Percentiles rank a stretch among this genome's conserved stretches.
phyloP scores from a whole-genome alignment of 371 early-diverging fungal genomes.

The Cladochytrium tenue region DNA sequence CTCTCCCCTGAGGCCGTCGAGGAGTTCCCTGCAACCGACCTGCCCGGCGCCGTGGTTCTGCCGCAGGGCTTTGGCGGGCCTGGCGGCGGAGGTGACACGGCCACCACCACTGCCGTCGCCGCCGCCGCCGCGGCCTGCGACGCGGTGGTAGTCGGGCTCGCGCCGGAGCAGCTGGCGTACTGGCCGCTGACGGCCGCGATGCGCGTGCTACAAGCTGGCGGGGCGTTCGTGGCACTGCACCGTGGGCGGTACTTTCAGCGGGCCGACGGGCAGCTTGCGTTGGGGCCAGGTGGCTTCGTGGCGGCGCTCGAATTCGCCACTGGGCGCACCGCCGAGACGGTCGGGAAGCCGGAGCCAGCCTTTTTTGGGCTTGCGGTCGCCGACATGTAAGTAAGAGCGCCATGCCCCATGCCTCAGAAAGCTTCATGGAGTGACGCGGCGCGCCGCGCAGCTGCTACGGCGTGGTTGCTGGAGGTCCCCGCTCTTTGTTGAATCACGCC shows the following conservation, averaged over 20 bases:
- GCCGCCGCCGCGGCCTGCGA: not conserved
- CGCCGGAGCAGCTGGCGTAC: slow-evolving; percentile 76
- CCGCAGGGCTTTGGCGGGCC: too few relatives aligned
- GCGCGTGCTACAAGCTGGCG: slow-evolving; percentile 48
- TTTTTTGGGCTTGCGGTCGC: slow-evolving; percentile 76
- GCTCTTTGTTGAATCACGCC: slow-evolving; percentile 1
- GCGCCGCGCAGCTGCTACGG: too few relatives aligned
- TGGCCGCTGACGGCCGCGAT: slow-evolving; percentile 70
- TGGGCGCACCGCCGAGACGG: slow-evolving; percentile 63
- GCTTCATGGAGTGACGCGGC: too few relatives aligned
- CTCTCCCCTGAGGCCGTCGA: slow-evolving; percentile 71
- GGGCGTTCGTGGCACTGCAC: slow-evolving; percentile 74
- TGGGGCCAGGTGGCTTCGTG: slow-evolving; percentile 88
- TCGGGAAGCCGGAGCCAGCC: slow-evolving; percentile 78
- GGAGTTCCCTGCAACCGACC: slow-evolving; percentile 65
- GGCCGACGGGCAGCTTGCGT: slow-evolving; percentile 59
- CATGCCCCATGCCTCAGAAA: too few relatives aligned
- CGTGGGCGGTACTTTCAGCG: slow-evolving; percentile 59
- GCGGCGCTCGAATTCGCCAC: slow-evolving; percentile 74
- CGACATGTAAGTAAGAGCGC: slow-evolving; percentile 74
- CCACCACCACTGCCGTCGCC: slow-evolving; percentile 56
- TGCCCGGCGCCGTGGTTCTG: not conserved
- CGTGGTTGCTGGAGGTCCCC: too few relatives aligned
- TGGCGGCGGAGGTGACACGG: slow-evolving; percentile 1
- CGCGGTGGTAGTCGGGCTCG: slow-evolving; percentile 79